phyloP scores from a whole-genome alignment of 441 rosid species.

The Erodium chrysanthum region DNA sequence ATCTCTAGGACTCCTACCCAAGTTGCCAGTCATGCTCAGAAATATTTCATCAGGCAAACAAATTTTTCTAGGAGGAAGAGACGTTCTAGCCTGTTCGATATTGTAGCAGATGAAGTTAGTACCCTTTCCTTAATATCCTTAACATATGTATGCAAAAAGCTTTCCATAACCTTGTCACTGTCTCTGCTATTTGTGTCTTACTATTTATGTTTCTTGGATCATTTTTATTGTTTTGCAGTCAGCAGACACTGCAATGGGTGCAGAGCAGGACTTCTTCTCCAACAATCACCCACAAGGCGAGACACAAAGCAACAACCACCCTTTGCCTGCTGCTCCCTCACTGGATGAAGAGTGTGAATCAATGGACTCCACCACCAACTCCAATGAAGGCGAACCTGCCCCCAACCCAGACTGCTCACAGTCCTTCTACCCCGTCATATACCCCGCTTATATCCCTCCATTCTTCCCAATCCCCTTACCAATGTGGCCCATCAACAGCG shows the following conservation, averaged over 20 bases:
- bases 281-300: slow-evolving; percentile 31
- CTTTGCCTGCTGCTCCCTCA: slow-evolving; percentile 37
- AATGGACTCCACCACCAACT: slow-evolving; percentile 82
- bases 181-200: background rate
- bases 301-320: slow-evolving; percentile 29
- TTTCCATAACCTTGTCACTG: background rate
- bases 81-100: slow-evolving; percentile 65
- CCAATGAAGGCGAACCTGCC: slow-evolving; percentile 46
- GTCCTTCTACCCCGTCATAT: slow-evolving; percentile 50
- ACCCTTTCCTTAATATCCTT: background rate
- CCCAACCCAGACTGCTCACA: slow-evolving; percentile 35
- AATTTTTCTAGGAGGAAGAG: slow-evolving; percentile 59
- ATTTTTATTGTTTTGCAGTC: slow-evolving; percentile 31
- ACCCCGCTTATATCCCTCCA: slow-evolving; percentile 62
- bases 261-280: slow-evolving; percentile 41
- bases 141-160: background rate
- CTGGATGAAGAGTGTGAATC: slow-evolving; percentile 76
- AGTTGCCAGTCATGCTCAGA: slow-evolving; percentile 77
- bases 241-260: slow-evolving; percentile 39
- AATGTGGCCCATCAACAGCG: slow-evolving; percentile 44
- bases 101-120: slow-evolving; percentile 56
- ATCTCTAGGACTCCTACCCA: slow-evolving; percentile 61
- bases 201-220: background rate
- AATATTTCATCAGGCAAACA: slow-evolving; percentile 57
- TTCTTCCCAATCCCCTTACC: slow-evolving; percentile 57